Conservation (phyloP, 2,329 filamentous ascomycete species). For the Lecanicillium sp. region DNA sequence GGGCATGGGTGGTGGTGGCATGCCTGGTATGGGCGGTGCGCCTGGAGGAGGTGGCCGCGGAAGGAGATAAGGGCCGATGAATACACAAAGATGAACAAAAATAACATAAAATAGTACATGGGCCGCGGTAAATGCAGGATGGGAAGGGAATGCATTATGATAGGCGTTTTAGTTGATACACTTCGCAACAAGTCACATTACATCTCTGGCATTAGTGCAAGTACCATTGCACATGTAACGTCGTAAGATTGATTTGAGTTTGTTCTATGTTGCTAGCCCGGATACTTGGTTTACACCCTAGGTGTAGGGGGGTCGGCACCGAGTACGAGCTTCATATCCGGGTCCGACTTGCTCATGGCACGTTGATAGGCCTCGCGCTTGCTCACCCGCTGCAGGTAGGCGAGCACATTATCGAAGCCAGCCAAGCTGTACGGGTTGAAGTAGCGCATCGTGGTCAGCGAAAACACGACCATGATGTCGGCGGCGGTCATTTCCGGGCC, state of each 20-base stretch:
- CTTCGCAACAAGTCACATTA: too few species aligned
- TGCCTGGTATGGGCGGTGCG: constrained; percentile 17
- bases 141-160: too few species aligned
- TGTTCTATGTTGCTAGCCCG: too few species aligned
- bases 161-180: too few species aligned
- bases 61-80: constrained; percentile 6
- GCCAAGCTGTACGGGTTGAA: constrained; percentile 37
- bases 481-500: constrained; percentile 56
- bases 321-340: constrained; percentile 29
- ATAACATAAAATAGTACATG: constrained; percentile 6
- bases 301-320: constrained; percentile 14
- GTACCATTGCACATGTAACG: too few species aligned
- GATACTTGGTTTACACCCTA: not conserved
- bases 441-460: constrained; percentile 52
- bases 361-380: constrained; percentile 36
- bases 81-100: not conserved
- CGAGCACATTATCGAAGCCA: constrained; percentile 33
- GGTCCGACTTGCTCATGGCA: constrained; percentile 42
- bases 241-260: too few species aligned
- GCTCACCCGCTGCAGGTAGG: constrained; percentile 36
- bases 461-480: constrained; percentile 56
- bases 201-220: too few species aligned
- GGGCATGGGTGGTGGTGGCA: constrained; percentile 51
- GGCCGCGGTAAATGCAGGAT: too few species aligned
- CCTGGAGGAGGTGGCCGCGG: constrained; percentile 5